Conservation (phyloP, 495 filamentous ascomycete genomes). For the Annulohypoxylon nitens region DNA sequence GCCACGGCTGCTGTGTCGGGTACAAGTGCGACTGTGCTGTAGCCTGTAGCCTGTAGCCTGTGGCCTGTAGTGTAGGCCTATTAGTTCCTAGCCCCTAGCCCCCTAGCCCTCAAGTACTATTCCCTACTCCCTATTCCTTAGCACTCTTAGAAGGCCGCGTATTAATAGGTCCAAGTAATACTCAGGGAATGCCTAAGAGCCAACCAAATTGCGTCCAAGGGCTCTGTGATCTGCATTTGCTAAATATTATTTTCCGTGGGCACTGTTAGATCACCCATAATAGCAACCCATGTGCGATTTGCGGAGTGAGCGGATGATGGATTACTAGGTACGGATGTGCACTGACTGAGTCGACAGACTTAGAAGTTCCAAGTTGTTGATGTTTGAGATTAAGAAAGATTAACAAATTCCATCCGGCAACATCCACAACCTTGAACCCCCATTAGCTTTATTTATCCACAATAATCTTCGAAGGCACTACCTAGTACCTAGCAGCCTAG, state of each 20-base stretch:
- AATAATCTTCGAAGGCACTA: constrained; percentile 20
- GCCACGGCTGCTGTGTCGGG: constrained; percentile 37
- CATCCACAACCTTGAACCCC: constrained; percentile 3
- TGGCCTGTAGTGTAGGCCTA: too few species aligned
- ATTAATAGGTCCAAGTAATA: constrained; percentile 6
- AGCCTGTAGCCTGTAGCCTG: neutral
- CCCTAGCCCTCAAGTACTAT: too few species aligned
- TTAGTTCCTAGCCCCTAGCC: too few species aligned
- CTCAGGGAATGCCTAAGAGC: neutral
- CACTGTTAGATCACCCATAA: constrained; percentile 8
- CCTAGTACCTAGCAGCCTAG: too few species aligned
- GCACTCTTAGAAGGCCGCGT: constrained; percentile 1
- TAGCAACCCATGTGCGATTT: constrained; percentile 9
- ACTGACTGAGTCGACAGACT: neutral
- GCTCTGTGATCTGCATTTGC: constrained; percentile 36
- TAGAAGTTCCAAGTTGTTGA: neutral
- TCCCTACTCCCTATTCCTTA: neutral
- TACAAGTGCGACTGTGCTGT: constrained; percentile 11
- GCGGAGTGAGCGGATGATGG: constrained; percentile 40
- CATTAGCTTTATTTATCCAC: constrained; percentile 36
- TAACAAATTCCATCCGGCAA: constrained; percentile 5
- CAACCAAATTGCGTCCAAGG: constrained; percentile 25
- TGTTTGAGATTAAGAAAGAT: constrained; percentile 44
- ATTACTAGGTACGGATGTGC: constrained; percentile 10
- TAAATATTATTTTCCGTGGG: constrained; percentile 29